phyloP scores from a whole-genome alignment of 2,329 filamentous ascomycete genomes.

The Penicillium crustosum region DNA sequence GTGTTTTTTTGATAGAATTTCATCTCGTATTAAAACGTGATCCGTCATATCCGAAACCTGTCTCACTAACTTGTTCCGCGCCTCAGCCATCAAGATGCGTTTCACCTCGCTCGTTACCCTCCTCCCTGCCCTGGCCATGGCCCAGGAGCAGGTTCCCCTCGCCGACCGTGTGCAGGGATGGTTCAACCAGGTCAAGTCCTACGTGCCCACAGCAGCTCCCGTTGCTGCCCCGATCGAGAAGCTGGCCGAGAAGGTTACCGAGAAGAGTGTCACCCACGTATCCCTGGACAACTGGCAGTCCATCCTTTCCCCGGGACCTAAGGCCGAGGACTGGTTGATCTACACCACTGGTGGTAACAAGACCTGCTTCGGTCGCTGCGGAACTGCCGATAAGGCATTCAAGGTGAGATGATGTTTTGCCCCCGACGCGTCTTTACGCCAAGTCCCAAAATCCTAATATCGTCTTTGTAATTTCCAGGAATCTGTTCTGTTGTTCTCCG shows the following conservation, averaged over 20 bases:
- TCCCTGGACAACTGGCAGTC: slow-evolving; percentile 59
- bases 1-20: not conserved
- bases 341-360: slow-evolving; percentile 64
- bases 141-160: slow-evolving; percentile 59
- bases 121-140: slow-evolving; percentile 51
- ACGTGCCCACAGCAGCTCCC: slow-evolving; percentile 51
- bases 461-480: slow-evolving; percentile 40
- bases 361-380: slow-evolving; percentile 63
- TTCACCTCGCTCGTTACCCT: slow-evolving; percentile 53
- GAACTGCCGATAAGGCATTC: slow-evolving; percentile 53
- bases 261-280: slow-evolving; percentile 52
- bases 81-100: slow-evolving; percentile 49
- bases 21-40: not conserved
- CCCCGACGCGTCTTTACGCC: not conserved
- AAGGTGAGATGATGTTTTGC: slow-evolving; percentile 38
- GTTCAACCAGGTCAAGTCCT: slow-evolving; percentile 55
- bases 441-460: slow-evolving; percentile 3
- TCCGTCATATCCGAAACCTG: slow-evolving; percentile 2
- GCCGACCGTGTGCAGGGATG: slow-evolving; percentile 47
- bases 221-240: slow-evolving; percentile 38
- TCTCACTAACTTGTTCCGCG: slow-evolving; percentile 16
- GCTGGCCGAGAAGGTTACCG: slow-evolving; percentile 51
- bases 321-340: slow-evolving; percentile 58
- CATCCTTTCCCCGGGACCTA: slow-evolving; percentile 45
- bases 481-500: slow-evolving; percentile 54